Percentiles rank a stretch among this genome's conserved stretches.
Evolutionary conservation across 257 asterid genomes (phyloP).

Genomic region (Plectranthus barbatus): DNA sequence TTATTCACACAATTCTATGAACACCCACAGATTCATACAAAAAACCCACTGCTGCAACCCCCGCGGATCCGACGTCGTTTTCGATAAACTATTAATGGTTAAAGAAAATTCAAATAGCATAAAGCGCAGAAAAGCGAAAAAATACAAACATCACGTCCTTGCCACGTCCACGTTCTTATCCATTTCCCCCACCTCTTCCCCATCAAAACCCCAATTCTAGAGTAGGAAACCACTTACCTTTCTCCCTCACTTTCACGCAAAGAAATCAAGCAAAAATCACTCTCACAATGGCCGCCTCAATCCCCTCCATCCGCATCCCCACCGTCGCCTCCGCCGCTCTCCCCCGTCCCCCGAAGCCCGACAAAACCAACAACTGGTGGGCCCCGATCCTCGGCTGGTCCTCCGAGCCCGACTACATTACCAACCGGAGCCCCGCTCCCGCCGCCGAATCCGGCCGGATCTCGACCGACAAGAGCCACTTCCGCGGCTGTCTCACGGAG

Average conservation of each 20-base stretch:
- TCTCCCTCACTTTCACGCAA: slow-evolving; percentile 3
- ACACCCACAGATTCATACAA: not conserved
- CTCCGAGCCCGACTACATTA: slow-evolving; percentile 55
- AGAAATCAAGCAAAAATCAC: not conserved
- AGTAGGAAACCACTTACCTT: not conserved
- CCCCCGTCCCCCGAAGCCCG: slow-evolving; percentile 19
- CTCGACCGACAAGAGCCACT: slow-evolving; percentile 14
- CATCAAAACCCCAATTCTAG: not conserved
- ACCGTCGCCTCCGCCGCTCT: slow-evolving; percentile 27
- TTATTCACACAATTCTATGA: no score
- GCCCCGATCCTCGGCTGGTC: slow-evolving; percentile 62
- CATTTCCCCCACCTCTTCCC: not conserved
- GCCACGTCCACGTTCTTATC: slow-evolving; percentile 29
- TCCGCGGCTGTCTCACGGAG: slow-evolving; percentile 49
- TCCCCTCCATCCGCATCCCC: slow-evolving; percentile 26
- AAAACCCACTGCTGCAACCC: not conserved
- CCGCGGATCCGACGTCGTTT: slow-evolving; percentile 2
- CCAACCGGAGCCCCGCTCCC: slow-evolving; percentile 10
- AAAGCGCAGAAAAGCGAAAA: not conserved
- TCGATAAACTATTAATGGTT: not conserved
- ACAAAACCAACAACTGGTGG: slow-evolving; percentile 43
- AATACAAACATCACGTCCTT: not conserved
- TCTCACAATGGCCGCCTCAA: slow-evolving; percentile 25
- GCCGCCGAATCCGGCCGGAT: slow-evolving; percentile 9
- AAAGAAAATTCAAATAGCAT: not conserved